These are phyloP conservation scores for Baudoinia panamericana DNA, from an alignment of 495 filamentous ascomycete species.

Conservation along the genomic window DNA sequence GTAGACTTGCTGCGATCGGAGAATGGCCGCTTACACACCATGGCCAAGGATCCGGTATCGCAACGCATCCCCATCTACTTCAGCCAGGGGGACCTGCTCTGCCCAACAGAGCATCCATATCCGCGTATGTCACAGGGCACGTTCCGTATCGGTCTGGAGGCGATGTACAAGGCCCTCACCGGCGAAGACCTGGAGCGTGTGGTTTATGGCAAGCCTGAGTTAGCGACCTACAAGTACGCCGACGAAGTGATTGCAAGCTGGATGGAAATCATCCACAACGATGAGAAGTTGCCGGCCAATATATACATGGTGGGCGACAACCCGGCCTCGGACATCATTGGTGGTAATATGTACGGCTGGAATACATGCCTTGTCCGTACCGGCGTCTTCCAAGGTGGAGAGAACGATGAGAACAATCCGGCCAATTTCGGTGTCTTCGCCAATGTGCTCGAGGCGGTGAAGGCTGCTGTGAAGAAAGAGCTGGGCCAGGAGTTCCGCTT, in stretches of 20 bases:
- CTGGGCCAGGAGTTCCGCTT: slow-evolving; percentile 26
- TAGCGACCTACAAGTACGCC: slow-evolving; percentile 68
- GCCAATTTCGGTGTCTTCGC: slow-evolving; percentile 28
- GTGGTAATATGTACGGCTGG: slow-evolving; percentile 73
- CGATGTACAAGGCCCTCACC: slow-evolving; percentile 64
- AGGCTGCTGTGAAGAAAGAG: slow-evolving; percentile 25
- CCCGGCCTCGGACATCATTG: slow-evolving; percentile 64
- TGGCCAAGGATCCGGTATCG: slow-evolving; percentile 52
- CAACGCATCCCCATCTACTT: slow-evolving; percentile 65
- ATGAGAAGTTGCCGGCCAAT: slow-evolving; percentile 55
- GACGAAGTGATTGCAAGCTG: slow-evolving; percentile 61
- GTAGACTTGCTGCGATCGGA: slow-evolving; percentile 68
- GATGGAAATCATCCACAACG: slow-evolving; percentile 66
- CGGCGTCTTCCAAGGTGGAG: slow-evolving; percentile 44
- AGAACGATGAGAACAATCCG: slow-evolving; percentile 27
- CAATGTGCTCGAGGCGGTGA: slow-evolving; percentile 26
- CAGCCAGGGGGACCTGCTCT: slow-evolving; percentile 60
- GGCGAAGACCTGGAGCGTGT: slow-evolving; percentile 66
- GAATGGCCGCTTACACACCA: slow-evolving; percentile 53
- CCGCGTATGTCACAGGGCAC: slow-evolving; percentile 63
- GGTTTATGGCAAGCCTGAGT: slow-evolving; percentile 73
- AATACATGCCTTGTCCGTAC: slow-evolving; percentile 59
- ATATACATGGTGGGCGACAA: slow-evolving; percentile 79
- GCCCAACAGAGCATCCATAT: slow-evolving; percentile 62
- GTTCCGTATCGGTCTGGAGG: slow-evolving; percentile 65